These are phyloP conservation scores for Aspergillus niger DNA, from an alignment of 2,329 filamentous ascomycete genomes.

Conservation along the genomic window DNA sequence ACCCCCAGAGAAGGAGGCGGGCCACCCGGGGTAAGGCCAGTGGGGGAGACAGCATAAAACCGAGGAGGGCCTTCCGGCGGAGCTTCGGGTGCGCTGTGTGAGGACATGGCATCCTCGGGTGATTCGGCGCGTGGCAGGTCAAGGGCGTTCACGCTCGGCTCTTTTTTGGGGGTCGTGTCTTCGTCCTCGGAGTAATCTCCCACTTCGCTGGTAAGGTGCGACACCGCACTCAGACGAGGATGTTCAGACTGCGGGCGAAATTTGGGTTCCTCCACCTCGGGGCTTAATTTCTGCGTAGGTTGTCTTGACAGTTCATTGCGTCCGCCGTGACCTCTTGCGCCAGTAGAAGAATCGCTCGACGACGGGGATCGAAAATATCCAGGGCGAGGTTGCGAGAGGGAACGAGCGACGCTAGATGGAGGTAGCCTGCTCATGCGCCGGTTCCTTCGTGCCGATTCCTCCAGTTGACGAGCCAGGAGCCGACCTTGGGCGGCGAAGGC, in stretches of 20 bases:
- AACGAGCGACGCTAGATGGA: constrained; percentile 78
- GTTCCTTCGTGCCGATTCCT: constrained; percentile 73
- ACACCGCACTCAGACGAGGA: constrained; percentile 68
- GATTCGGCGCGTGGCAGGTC: constrained; percentile 35
- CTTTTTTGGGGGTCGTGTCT: constrained; percentile 34
- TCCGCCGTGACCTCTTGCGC: constrained; percentile 10
- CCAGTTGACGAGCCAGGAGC: constrained; percentile 80
- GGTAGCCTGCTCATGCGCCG: constrained; percentile 82
- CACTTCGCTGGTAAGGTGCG: constrained; percentile 37
- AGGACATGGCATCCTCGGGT: constrained; percentile 31
- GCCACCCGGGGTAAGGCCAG: constrained; percentile 16
- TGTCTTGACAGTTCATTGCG: constrained; percentile 32
- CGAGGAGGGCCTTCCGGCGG: constrained; percentile 22
- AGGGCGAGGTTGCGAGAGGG: constrained; percentile 74
- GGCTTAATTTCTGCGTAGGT: constrained; percentile 42
- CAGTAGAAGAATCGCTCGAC: constrained; percentile 51
- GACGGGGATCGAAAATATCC: constrained; percentile 80
- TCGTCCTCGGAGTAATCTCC: constrained; percentile 28
- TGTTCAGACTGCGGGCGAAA: constrained; percentile 72
- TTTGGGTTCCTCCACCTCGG: constrained; percentile 47
- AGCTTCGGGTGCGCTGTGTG: constrained; percentile 18
- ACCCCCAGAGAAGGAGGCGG: constrained; percentile 7
- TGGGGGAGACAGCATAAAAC: constrained; percentile 22
- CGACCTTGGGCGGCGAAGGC: constrained; percentile 92
- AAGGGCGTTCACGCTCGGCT: constrained; percentile 25